Evolutionary conservation across 768 basidiomycete species (phyloP).

Genomic region (Boletus patriciae): DNA sequence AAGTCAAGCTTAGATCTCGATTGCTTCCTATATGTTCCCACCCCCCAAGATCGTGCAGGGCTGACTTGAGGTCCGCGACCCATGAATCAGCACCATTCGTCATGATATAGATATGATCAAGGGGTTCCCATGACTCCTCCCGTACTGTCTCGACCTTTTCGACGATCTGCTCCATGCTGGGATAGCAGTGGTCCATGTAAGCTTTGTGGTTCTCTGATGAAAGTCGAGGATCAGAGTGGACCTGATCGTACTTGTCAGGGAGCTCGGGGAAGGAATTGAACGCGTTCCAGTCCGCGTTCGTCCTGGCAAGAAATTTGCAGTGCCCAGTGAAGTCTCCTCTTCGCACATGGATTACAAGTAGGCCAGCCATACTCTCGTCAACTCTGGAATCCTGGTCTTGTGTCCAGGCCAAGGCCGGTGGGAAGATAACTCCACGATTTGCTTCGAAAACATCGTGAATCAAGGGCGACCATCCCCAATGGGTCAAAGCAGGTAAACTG

Average conservation of each 20-base stretch:
- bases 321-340: conserved; percentile 49
- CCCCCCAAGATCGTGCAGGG: conserved; percentile 29
- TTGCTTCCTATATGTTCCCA: conserved; percentile 44
- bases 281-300: conserved; percentile 38
- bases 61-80: conserved; percentile 39
- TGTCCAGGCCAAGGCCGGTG: conserved; percentile 12
- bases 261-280: conserved; percentile 45
- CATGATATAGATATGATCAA: conserved; percentile 46
- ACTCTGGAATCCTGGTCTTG: background rate
- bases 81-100: conserved; percentile 45
- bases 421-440: conserved; percentile 21
- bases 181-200: conserved; percentile 43
- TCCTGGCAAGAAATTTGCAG: conserved; percentile 39
- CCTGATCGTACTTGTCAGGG: conserved; percentile 37
- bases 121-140: conserved; percentile 18
- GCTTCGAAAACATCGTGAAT: conserved; percentile 29
- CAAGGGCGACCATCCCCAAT: conserved; percentile 38
- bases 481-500: conserved; percentile 33
- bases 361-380: conserved; percentile 28
- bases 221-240: conserved; percentile 26
- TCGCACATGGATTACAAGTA: conserved; percentile 50
- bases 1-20: conserved; percentile 40
- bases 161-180: conserved; percentile 42
- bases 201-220: conserved; percentile 23
- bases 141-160: conserved; percentile 37